Evolutionary conservation across 139 green algal species (phyloP).

Genomic region (Raphidocelis subcapitata): DNA sequence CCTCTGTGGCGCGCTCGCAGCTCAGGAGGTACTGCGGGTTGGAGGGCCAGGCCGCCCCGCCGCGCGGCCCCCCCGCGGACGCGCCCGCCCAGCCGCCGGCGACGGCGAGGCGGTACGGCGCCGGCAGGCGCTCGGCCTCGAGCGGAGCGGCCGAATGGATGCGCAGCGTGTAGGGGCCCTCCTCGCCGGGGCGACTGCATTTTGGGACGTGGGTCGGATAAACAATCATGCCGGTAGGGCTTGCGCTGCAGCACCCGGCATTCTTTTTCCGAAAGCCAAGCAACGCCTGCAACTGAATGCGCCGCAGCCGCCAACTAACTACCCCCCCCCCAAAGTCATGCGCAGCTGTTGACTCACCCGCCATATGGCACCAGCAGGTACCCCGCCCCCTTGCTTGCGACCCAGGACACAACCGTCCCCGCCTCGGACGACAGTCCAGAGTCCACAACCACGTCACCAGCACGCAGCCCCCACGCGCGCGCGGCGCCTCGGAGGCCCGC

Average conservation of each 20-base stretch:
- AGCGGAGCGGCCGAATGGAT: background rate
- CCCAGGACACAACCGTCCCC: slow-evolving; percentile 12
- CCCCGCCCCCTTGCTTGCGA: background rate
- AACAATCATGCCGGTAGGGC: no score
- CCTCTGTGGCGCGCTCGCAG: slow-evolving; percentile 8
- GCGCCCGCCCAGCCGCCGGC: background rate
- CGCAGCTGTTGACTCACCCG: background rate
- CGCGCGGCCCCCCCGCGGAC: background rate
- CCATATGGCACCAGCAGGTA: slow-evolving; percentile 24
- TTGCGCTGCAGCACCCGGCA: no score
- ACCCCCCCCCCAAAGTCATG: background rate
- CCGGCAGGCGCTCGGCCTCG: slow-evolving; percentile 17
- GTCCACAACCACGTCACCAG: background rate
- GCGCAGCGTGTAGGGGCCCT: slow-evolving; percentile 2
- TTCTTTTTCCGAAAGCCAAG: background rate
- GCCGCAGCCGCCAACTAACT: background rate
- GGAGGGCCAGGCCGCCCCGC: background rate
- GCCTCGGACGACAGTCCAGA: slow-evolving; percentile 4
- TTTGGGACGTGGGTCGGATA: background rate
- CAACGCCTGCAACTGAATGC: background rate
- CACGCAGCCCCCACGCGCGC: background rate
- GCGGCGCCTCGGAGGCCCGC: background rate
- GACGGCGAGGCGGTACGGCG: background rate
- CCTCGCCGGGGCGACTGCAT: slow-evolving; percentile 9
- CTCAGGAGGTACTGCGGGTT: slow-evolving; percentile 21